Conservation (phyloP, 352 stramenopile genomes). For the Thraustochytrium striatum region DNA sequence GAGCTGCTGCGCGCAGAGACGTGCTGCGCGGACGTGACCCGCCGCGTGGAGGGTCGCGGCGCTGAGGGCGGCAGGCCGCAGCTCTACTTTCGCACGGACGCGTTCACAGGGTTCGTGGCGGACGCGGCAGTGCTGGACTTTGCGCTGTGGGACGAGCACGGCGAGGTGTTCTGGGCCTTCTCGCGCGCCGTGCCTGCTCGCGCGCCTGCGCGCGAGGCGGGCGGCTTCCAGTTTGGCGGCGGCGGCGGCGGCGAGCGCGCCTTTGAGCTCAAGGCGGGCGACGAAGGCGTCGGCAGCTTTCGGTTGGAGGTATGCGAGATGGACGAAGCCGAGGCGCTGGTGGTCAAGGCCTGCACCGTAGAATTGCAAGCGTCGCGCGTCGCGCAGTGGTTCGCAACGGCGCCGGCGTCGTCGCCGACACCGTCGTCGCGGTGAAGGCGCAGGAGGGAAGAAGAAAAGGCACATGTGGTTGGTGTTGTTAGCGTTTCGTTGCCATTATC, state of each 20-base stretch:
- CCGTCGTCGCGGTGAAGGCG: too few relatives aligned
- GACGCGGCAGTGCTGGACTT: constrained; percentile 23
- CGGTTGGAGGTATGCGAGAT: neutral
- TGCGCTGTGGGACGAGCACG: constrained; percentile 39
- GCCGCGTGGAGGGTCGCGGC: neutral
- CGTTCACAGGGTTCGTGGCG: neutral
- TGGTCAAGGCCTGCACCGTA: neutral
- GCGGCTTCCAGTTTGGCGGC: constrained; percentile 1
- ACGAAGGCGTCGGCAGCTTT: neutral
- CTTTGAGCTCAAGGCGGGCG: neutral
- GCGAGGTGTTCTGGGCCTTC: constrained; percentile 30
- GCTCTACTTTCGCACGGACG: constrained; percentile 33
- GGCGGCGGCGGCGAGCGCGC: neutral
- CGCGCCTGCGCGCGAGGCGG: neutral
- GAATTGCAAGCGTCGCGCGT: too few relatives aligned
- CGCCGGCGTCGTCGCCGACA: too few relatives aligned
- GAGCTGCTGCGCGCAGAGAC: neutral
- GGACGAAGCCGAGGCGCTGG: neutral
- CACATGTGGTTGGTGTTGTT: too few relatives aligned
- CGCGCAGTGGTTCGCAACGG: too few relatives aligned
- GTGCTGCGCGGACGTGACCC: constrained; percentile 12
- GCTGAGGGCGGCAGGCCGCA: neutral
- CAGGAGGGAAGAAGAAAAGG: too few relatives aligned
- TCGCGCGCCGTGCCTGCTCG: neutral
- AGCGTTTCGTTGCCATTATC: too few relatives aligned